phyloP scores from a whole-genome alignment of 2,329 filamentous ascomycete genomes.

The Thielaviopsis musarum region DNA sequence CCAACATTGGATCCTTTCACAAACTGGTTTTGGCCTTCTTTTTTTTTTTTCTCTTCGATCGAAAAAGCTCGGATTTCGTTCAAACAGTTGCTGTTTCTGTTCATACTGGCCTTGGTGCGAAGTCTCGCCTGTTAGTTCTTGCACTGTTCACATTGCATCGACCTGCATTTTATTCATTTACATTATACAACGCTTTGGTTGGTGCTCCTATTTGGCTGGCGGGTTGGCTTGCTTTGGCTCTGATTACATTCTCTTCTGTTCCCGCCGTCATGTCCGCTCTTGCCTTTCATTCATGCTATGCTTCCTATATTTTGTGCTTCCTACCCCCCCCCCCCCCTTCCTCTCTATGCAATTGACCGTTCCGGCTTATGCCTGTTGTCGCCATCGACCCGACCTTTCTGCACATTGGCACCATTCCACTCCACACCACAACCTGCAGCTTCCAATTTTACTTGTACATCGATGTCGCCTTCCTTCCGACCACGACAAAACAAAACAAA shows the following conservation, averaged over 20 bases:
- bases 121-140: background rate
- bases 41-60: too few species aligned
- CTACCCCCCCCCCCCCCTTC: too few species aligned
- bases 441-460: background rate
- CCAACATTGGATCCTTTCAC: background rate
- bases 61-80: background rate
- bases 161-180: background rate
- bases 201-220: background rate
- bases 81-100: background rate
- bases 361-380: too few species aligned
- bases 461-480: background rate
- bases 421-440: background rate
- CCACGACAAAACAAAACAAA: background rate
- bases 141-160: too few species aligned
- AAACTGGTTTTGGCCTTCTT: background rate
- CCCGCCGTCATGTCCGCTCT: too few species aligned
- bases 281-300: too few species aligned
- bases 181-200: background rate
- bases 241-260: background rate
- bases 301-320: too few species aligned
- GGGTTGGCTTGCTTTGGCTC: background rate
- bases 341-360: too few species aligned
- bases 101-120: background rate
- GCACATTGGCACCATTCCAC: too few species aligned
- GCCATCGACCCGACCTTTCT: background rate